Percentiles rank a stretch among this genome's conserved stretches.
These are phyloP conservation scores for Dendrobium catenatum DNA, from an alignment of 106 monocot genomes.

Conservation along the genomic window DNA sequence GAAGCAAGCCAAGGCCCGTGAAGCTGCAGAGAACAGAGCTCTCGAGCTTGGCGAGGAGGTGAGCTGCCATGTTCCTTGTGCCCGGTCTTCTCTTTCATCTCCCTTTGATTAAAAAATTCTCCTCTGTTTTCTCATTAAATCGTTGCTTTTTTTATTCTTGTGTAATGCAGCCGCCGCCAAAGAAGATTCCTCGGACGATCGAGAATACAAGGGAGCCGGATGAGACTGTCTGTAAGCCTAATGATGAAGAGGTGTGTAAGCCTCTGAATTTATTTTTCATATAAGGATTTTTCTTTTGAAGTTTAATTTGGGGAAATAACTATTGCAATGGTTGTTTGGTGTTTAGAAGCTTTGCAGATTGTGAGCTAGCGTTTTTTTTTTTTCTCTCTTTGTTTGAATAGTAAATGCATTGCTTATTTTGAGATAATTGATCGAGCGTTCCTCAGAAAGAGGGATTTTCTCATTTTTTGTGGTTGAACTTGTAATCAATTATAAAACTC, in stretches of 20 bases:
- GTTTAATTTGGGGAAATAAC: background rate
- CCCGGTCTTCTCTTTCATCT: background rate
- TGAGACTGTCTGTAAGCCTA: slow-evolving; percentile 52
- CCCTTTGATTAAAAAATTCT: background rate
- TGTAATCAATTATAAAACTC: background rate
- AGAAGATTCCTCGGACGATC: slow-evolving; percentile 45
- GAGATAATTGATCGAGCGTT: no score
- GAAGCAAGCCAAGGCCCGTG: slow-evolving; percentile 46
- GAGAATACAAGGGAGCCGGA: slow-evolving; percentile 67
- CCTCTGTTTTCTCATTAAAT: background rate
- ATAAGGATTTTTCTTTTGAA: background rate
- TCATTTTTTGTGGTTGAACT: background rate
- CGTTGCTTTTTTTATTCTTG: background rate
- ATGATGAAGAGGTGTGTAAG: slow-evolving; percentile 50
- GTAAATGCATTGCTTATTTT: no score
- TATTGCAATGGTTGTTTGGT: background rate
- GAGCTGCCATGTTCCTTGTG: background rate
- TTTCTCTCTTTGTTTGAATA: background rate
- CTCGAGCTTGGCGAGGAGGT: slow-evolving; percentile 83
- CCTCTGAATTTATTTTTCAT: background rate
- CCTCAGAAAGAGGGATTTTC: background rate
- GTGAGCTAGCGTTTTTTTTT: background rate
- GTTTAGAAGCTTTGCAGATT: background rate
- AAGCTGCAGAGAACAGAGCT: slow-evolving; percentile 49
- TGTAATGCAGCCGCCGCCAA: slow-evolving; percentile 27